Conservation (phyloP, 805 yeast genomes). For the Helenozyma baotianmanensis region DNA sequence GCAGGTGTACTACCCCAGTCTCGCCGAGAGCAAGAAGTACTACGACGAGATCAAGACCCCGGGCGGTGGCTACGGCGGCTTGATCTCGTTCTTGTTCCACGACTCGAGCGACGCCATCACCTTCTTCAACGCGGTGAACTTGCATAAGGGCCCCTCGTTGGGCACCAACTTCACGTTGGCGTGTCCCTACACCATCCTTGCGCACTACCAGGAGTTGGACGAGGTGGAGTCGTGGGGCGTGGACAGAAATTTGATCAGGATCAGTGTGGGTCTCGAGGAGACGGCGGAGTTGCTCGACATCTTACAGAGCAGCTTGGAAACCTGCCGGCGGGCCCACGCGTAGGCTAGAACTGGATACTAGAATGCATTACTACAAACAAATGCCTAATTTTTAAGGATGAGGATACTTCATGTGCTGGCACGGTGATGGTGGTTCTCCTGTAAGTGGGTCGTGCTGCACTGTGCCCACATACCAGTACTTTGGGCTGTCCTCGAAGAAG, state of each 20-base stretch:
- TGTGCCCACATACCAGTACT: slow-evolving; percentile 61
- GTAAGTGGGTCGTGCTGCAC: slow-evolving; percentile 42
- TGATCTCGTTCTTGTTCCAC: slow-evolving; percentile 68
- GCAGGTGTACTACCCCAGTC: slow-evolving; percentile 67
- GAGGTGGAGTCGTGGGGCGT: slow-evolving; percentile 80
- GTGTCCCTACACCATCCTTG: slow-evolving; percentile 84
- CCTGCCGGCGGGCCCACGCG: slow-evolving; percentile 1
- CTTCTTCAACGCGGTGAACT: slow-evolving; percentile 66
- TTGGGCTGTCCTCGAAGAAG: slow-evolving; percentile 40
- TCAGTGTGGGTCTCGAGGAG: slow-evolving; percentile 84
- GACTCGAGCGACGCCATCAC: slow-evolving; percentile 58
- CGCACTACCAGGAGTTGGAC: slow-evolving; percentile 78
- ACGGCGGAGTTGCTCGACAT: slow-evolving; percentile 42
- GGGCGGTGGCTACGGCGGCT: slow-evolving; percentile 85
- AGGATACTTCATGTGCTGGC: slow-evolving; percentile 24
- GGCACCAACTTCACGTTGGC: slow-evolving; percentile 88
- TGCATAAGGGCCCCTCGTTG: slow-evolving; percentile 86
- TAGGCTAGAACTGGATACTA: background rate
- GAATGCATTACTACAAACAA: background rate
- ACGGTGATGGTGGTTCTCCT: slow-evolving; percentile 51
- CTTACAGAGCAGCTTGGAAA: slow-evolving; percentile 14
- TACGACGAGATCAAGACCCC: slow-evolving; percentile 69
- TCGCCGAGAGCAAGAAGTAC: slow-evolving; percentile 48
- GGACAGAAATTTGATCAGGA: slow-evolving; percentile 68
- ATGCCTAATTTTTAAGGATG: background rate